phyloP scores from a whole-genome alignment of 2,329 filamentous ascomycete species.

The Pseudogymnoascus sp. region DNA sequence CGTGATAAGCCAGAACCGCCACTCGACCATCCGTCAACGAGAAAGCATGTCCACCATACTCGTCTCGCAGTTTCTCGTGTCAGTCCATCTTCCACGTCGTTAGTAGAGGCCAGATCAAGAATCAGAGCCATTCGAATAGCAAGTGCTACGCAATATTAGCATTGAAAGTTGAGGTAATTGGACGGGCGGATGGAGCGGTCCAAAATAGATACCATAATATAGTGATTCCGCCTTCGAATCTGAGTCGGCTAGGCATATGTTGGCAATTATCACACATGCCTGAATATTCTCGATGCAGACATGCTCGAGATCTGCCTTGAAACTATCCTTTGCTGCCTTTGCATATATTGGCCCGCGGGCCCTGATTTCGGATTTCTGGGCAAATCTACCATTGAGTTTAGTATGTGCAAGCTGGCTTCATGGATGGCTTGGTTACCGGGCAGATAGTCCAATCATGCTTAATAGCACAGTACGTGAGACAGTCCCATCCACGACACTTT shows the following conservation, averaged over 20 bases:
- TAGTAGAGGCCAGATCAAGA: constrained; percentile 20
- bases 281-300: constrained; percentile 30
- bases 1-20: constrained; percentile 24
- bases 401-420: neutral
- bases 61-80: constrained; percentile 27
- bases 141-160: constrained; percentile 16
- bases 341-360: constrained; percentile 14
- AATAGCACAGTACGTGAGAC: constrained; percentile 17
- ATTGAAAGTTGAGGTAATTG: neutral
- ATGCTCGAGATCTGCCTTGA: constrained; percentile 27
- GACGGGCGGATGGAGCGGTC: neutral
- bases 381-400: constrained; percentile 14
- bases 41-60: constrained; percentile 29
- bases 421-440: constrained; percentile 14
- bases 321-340: constrained; percentile 15
- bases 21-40: constrained; percentile 30
- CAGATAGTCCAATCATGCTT: constrained; percentile 20
- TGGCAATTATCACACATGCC: constrained; percentile 28
- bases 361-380: constrained; percentile 16
- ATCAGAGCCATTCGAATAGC: constrained; percentile 30
- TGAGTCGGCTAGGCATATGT: constrained; percentile 26
- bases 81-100: constrained; percentile 20
- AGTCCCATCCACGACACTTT: constrained; percentile 14
- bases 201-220: constrained; percentile 24
- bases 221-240: constrained; percentile 27